Percentiles rank a stretch among this genome's conserved stretches.
phyloP scores from a whole-genome alignment of 2,329 filamentous ascomycete genomes.

The Zymoseptoria brevis region DNA sequence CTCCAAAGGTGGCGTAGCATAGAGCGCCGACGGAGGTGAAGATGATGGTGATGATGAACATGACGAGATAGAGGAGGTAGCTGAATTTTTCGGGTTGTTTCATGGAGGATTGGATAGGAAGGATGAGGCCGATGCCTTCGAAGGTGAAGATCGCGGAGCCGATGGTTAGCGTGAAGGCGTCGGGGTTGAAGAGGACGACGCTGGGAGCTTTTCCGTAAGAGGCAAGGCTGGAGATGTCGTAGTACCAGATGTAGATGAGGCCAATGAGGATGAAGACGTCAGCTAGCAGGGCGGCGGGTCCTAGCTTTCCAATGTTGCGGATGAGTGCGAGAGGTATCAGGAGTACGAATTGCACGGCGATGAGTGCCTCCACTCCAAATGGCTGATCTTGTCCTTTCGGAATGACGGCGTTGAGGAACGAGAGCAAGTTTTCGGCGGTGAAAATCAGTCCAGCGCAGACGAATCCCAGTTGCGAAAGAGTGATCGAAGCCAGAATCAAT shows the following conservation, averaged over 20 bases:
- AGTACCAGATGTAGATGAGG: slow-evolving; percentile 65
- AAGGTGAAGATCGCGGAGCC: slow-evolving; percentile 71
- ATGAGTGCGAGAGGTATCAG: slow-evolving; percentile 62
- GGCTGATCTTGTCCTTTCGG: slow-evolving; percentile 35
- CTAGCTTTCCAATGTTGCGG: slow-evolving; percentile 67
- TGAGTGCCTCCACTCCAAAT: slow-evolving; percentile 52
- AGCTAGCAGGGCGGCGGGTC: slow-evolving; percentile 59
- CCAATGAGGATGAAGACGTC: slow-evolving; percentile 66
- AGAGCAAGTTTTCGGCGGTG: slow-evolving; percentile 63
- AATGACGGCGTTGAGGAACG: slow-evolving; percentile 58
- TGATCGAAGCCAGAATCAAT: slow-evolving; percentile 62
- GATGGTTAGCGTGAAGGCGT: slow-evolving; percentile 61
- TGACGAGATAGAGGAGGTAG: slow-evolving; percentile 57
- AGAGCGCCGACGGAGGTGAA: slow-evolving; percentile 66
- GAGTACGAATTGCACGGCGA: slow-evolving; percentile 56
- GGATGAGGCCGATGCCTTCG: slow-evolving; percentile 67
- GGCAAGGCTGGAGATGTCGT: slow-evolving; percentile 53
- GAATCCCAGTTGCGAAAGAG: slow-evolving; percentile 68
- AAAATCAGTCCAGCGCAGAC: slow-evolving; percentile 73
- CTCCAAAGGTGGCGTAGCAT: slow-evolving; percentile 67
- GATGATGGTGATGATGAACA: slow-evolving; percentile 64
- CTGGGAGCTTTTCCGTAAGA: slow-evolving; percentile 50
- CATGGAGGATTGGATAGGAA: slow-evolving; percentile 72
- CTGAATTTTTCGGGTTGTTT: slow-evolving; percentile 60
- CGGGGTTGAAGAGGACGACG: slow-evolving; percentile 63